Conservation (phyloP, 2,329 filamentous ascomycete genomes). For the Aspergillus transmontanensis region DNA sequence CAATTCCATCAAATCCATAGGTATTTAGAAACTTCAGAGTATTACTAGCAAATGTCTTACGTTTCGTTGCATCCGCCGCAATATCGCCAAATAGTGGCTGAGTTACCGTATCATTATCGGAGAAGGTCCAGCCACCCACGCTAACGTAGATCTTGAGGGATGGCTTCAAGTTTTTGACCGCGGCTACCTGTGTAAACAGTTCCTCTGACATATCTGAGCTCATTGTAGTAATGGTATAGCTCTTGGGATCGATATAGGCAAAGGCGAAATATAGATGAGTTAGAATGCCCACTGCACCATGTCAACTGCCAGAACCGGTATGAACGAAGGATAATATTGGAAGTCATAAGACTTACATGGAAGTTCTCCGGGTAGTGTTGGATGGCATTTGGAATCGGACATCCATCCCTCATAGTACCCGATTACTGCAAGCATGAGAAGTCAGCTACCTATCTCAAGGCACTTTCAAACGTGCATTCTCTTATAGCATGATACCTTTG, state of each 20-base stretch:
- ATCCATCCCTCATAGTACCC: slow-evolving; percentile 41
- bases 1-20: slow-evolving; percentile 28
- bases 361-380: too few species aligned
- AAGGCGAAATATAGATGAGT: slow-evolving; percentile 39
- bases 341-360: too few species aligned
- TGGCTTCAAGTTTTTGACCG: slow-evolving; percentile 31
- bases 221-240: slow-evolving; percentile 31
- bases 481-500: too few species aligned
- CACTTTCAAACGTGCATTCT: too few species aligned
- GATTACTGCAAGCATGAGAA: slow-evolving; percentile 16
- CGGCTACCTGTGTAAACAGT: slow-evolving; percentile 29
- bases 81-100: slow-evolving; percentile 25
- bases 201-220: slow-evolving; percentile 14
- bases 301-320: too few species aligned
- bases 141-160: slow-evolving; percentile 35
- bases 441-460: too few species aligned
- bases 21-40: slow-evolving; percentile 43
- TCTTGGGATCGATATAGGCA: slow-evolving; percentile 42
- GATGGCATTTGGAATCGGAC: slow-evolving; percentile 18
- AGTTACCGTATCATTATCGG: slow-evolving; percentile 31
- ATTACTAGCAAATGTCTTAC: slow-evolving; percentile 38
- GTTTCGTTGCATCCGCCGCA: slow-evolving; percentile 14
- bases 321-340: too few species aligned
- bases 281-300: too few species aligned
- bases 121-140: slow-evolving; percentile 48